Evolutionary conservation across 305 asterid species (phyloP).

Genomic region (Ajuga reptans): DNA sequence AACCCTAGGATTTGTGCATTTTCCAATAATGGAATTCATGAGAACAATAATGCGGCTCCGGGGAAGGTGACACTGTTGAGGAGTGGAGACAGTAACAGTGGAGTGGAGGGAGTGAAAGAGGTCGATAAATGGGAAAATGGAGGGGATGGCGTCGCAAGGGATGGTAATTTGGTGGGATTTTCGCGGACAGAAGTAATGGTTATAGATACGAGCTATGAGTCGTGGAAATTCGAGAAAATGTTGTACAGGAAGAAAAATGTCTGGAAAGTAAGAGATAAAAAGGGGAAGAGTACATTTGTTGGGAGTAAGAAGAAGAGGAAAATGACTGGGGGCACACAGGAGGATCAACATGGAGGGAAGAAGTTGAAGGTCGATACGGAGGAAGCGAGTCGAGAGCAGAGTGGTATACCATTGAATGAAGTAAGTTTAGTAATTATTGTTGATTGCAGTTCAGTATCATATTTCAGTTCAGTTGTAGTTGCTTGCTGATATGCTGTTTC

Average conservation of each 20-base stretch:
- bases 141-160: constrained; percentile 34
- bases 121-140: constrained; percentile 24
- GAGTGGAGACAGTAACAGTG: constrained; percentile 33
- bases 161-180: constrained; percentile 46
- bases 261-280: constrained; percentile 77
- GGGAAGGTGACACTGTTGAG: constrained; percentile 29
- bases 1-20: constrained; percentile 55
- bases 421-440: constrained; percentile 36
- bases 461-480: neutral
- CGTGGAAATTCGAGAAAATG: constrained; percentile 79
- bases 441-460: neutral
- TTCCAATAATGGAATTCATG: constrained; percentile 18
- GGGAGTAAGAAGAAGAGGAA: constrained; percentile 52
- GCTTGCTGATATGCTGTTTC: constrained; percentile 8
- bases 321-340: constrained; percentile 19
- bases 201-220: constrained; percentile 70
- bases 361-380: constrained; percentile 34
- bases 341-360: constrained; percentile 31
- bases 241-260: constrained; percentile 68
- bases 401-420: constrained; percentile 26
- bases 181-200: constrained; percentile 74
- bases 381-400: constrained; percentile 25
- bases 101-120: constrained; percentile 37
- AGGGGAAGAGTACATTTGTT: constrained; percentile 29
- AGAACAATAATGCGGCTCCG: constrained; percentile 21